Conservation (phyloP, 306 rosid genomes). For the Lathyrus sativus region DNA sequence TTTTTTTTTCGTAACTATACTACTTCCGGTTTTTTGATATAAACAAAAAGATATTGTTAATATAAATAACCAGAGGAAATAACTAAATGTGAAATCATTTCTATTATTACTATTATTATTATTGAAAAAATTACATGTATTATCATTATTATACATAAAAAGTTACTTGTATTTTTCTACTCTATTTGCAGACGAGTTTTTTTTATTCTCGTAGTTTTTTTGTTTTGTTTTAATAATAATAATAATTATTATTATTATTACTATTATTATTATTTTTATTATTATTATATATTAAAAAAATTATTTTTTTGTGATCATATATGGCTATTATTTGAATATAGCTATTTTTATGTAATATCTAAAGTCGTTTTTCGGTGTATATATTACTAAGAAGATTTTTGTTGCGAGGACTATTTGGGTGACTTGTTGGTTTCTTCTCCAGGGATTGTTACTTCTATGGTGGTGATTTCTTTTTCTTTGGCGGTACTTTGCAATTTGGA, state of each 20-base stretch:
- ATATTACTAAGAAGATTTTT: conserved; percentile 2
- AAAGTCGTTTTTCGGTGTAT: conserved; percentile 13
- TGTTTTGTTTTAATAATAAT: conserved; percentile 11
- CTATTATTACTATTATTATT: too few species aligned
- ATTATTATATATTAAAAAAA: background rate
- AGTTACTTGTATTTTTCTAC: background rate
- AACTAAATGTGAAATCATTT: background rate
- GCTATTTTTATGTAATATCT: background rate
- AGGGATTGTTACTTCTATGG: too few species aligned
- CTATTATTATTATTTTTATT: too few species aligned
- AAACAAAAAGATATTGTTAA: background rate
- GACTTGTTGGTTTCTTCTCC: too few species aligned
- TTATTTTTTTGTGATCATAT: conserved; percentile 10
- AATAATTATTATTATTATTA: background rate
- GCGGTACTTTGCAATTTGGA: too few species aligned
- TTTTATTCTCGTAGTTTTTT: background rate
- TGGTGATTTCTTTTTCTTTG: too few species aligned
- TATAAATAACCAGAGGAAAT: background rate
- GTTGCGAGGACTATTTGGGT: background rate
- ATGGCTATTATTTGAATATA: conserved; percentile 30
- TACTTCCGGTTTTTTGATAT: background rate
- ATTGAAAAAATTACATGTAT: too few species aligned
- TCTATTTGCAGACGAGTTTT: background rate
- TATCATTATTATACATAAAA: too few species aligned
- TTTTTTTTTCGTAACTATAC: background rate